Evolutionary conservation across 352 stramenopile species (phyloP).

Genomic region (Pythium sp.): DNA sequence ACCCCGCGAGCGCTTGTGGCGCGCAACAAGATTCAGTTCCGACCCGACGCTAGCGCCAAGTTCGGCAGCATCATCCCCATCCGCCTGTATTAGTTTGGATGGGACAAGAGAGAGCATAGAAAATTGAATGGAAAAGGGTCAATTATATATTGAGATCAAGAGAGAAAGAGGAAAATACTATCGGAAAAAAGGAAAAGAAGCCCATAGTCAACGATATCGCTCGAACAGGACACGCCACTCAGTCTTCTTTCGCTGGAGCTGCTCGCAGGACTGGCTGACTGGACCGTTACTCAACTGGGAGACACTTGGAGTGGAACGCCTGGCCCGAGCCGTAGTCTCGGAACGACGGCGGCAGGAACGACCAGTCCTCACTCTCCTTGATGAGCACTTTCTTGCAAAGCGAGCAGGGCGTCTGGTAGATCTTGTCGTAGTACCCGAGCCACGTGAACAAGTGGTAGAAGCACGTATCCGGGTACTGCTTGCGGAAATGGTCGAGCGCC

Average conservation of each 20-base stretch:
- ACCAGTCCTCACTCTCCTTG: conserved; percentile 79
- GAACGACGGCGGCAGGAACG: conserved; percentile 82
- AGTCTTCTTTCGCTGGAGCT: neutral
- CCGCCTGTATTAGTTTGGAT: conserved; percentile 30
- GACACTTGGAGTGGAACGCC: conserved; percentile 83
- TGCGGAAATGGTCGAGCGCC: conserved; percentile 79
- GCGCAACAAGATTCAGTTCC: conserved; percentile 34
- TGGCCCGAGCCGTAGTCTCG: conserved; percentile 79
- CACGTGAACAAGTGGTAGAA: conserved; percentile 88
- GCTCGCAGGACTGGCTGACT: neutral
- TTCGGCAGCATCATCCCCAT: conserved; percentile 72
- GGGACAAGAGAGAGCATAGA: neutral
- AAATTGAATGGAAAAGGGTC: neutral
- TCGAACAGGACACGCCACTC: neutral
- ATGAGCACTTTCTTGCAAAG: conserved; percentile 83
- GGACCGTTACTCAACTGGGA: conserved; percentile 42
- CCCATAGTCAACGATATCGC: neutral
- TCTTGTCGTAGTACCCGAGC: conserved; percentile 86
- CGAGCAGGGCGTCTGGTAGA: conserved; percentile 85
- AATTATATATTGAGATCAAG: conserved; percentile 11
- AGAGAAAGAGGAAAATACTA: conserved; percentile 13
- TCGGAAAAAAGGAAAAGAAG: conserved; percentile 5
- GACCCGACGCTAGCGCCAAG: conserved; percentile 28
- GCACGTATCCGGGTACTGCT: conserved; percentile 81
- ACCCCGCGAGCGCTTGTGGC: conserved; percentile 50